A percentile compares a stretch with the other conserved stretches of the same genome.
phyloP scores from a whole-genome alignment of 164 flowering plant genomes.

The Aristolochia fimbriata region DNA sequence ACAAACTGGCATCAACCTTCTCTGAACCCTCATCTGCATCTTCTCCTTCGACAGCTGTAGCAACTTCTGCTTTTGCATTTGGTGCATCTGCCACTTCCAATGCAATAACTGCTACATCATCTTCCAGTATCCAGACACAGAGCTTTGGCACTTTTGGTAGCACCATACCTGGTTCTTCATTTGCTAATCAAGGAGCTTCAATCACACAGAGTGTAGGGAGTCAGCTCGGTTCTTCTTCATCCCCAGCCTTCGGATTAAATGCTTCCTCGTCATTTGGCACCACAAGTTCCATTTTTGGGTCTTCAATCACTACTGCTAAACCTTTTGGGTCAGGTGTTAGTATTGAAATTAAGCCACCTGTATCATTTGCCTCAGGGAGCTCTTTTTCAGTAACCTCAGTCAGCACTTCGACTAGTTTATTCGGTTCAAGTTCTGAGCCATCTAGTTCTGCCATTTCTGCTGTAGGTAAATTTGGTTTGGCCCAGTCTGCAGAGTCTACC shows the following conservation, averaged over 20 bases:
- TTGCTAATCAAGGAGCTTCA: conserved; percentile 20
- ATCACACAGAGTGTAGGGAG: conserved; percentile 26
- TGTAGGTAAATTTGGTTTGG: too few species aligned
- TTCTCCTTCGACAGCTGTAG: conserved; percentile 15
- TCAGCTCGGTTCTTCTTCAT: conserved; percentile 30
- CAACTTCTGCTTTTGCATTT: conserved; percentile 31
- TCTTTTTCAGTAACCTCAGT: background rate
- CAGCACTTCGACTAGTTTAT: background rate
- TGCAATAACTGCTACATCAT: conserved; percentile 12
- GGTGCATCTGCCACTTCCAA: conserved; percentile 19
- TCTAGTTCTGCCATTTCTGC: background rate
- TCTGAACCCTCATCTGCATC: conserved; percentile 16
- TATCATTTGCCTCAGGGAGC: conserved; percentile 12
- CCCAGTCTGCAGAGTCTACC: too few species aligned
- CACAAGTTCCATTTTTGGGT: conserved; percentile 26
- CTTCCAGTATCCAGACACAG: conserved; percentile 23
- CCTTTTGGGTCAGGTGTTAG: conserved; percentile 23
- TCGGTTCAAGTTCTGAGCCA: background rate
- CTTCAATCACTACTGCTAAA: conserved; percentile 27
- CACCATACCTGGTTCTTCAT: conserved; percentile 18
- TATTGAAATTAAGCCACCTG: conserved; percentile 29
- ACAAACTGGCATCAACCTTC: conserved; percentile 19
- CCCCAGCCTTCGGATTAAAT: conserved; percentile 29
- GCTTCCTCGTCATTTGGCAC: conserved; percentile 29
- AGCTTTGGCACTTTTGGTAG: conserved; percentile 18